Evolutionary conservation across 352 stramenopile species (phyloP), one percentile per base, ranked within the genome.

Genomic region (Globisporangium camurandrum): DNA sequence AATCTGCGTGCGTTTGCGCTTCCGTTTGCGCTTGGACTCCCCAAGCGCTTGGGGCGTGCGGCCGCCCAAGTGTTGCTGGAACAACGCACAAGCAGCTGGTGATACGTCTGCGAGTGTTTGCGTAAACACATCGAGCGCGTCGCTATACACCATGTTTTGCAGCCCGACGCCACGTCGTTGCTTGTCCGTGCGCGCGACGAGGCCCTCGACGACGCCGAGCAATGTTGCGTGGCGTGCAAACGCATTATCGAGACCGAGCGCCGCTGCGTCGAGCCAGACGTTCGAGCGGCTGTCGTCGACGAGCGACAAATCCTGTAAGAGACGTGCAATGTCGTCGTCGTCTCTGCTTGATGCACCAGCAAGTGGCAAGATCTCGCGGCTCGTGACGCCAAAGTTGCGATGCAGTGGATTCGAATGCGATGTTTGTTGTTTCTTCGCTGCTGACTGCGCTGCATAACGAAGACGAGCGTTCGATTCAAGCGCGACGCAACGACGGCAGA

Each of bases 111-210:
- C 64, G 2, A 92, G 49, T 9, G 71, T 66, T 9, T 65, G 64
- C 72, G 88, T 82, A 49, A 90, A 92, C 4, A 60, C 49, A 53
- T 92, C 75, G 14, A 92, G 58, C 22, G 69, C 63, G 27, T 74
- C 57, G 33, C 63, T 87, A 55, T 87, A 88, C 19, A 46, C 65
- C 81, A 92, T 92, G 55, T 92, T 92, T 58, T 92, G 81, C 49
- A 87, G 55, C 0, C 80, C 80, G 7, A 92, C 77, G 8, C 80
- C 77, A 23, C 80, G 80, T 3, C 70, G 61, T 44, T 89, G 69
- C 54, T 92, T 92, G 45, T 89, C 71, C 42, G 87, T 89, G 11
- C 84, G 57, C n/a, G 62, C 65, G 22, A 84, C 66, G 69, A 92
- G 87, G 8, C 64, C 73, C 50, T 92, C 77, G 2, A 84, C 51